Percentiles rank a stretch among this genome's conserved stretches.
Evolutionary conservation across 495 filamentous ascomycete genomes (phyloP).

Genomic region (Hypoxylon crocopeplum): DNA sequence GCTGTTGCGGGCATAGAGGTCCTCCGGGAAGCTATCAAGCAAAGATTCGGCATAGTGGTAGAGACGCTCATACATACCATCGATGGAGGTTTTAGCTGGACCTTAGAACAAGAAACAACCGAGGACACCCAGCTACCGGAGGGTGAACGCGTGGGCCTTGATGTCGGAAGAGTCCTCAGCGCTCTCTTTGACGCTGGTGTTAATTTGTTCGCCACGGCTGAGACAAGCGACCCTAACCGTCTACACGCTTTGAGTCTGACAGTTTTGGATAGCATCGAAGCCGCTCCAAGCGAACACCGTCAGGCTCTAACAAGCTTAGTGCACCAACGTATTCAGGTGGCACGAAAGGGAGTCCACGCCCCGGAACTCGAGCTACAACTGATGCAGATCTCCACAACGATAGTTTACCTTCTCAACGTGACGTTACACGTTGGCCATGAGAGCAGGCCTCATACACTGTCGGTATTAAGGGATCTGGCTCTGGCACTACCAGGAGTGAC

Average conservation of each 20-base stretch:
- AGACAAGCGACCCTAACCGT: background rate
- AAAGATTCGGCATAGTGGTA: background rate
- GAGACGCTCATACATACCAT: background rate
- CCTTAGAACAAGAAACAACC: background rate
- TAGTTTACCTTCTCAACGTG: background rate
- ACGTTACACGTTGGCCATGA: background rate
- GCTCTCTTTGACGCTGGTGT: background rate
- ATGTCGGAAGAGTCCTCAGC: background rate
- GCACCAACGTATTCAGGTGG: background rate
- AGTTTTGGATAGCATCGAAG: background rate
- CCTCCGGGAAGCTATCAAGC: background rate
- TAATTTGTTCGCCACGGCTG: background rate
- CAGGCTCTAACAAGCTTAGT: background rate
- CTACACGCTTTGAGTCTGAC: background rate
- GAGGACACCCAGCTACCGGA: background rate
- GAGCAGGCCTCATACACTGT: background rate
- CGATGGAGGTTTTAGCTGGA: background rate
- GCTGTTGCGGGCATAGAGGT: background rate
- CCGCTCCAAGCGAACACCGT: background rate
- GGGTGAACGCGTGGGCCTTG: background rate
- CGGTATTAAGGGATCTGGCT: background rate
- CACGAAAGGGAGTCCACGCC: background rate
- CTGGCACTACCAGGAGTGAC: background rate
- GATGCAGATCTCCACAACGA: background rate
- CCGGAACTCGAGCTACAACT: slow-evolving; percentile 1